Conservation (phyloP, 2,329 filamentous ascomycete species). For the Tetracladium maxilliforme region DNA sequence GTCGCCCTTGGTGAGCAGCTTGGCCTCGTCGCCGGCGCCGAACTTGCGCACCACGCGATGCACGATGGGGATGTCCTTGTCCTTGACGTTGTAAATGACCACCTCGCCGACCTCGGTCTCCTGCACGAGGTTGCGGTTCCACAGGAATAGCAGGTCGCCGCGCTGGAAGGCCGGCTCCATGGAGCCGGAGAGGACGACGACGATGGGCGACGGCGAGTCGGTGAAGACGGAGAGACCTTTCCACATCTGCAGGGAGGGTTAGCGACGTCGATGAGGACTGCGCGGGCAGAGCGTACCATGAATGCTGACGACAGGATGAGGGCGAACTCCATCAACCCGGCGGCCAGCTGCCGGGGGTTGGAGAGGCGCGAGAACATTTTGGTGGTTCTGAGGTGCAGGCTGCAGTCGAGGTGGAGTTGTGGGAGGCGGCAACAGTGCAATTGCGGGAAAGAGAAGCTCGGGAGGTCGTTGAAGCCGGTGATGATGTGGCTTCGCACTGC, state of each 20-base stretch:
- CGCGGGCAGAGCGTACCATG: constrained; percentile 33
- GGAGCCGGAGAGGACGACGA: constrained; percentile 43
- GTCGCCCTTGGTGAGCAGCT: constrained; percentile 91
- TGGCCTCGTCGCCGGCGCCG: constrained; percentile 39
- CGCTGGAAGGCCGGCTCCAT: constrained; percentile 49
- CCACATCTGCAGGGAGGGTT: constrained; percentile 31
- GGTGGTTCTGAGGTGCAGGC: too few species aligned
- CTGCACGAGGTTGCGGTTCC: constrained; percentile 34
- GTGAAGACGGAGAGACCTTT: constrained; percentile 54
- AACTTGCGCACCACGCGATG: constrained; percentile 76
- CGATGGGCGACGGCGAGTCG: constrained; percentile 42
- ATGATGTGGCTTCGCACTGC: too few species aligned
- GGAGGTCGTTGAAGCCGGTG: too few species aligned
- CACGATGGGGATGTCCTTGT: constrained; percentile 95
- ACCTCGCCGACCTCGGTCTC: constrained; percentile 57
- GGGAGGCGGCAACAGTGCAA: too few species aligned
- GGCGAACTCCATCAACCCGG: constrained; percentile 58
- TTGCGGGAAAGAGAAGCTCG: too few species aligned
- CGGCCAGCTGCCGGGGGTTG: constrained; percentile 49
- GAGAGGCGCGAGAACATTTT: constrained; percentile 39
- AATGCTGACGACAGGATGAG: constrained; percentile 60
- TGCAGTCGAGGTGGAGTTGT: too few species aligned
- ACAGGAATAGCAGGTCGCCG: constrained; percentile 41
- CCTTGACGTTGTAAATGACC: constrained; percentile 61
- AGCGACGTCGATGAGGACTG: neutral